Evolutionary conservation across 495 filamentous ascomycete genomes (phyloP).

Genomic region (Penicillium longicatenatum): DNA sequence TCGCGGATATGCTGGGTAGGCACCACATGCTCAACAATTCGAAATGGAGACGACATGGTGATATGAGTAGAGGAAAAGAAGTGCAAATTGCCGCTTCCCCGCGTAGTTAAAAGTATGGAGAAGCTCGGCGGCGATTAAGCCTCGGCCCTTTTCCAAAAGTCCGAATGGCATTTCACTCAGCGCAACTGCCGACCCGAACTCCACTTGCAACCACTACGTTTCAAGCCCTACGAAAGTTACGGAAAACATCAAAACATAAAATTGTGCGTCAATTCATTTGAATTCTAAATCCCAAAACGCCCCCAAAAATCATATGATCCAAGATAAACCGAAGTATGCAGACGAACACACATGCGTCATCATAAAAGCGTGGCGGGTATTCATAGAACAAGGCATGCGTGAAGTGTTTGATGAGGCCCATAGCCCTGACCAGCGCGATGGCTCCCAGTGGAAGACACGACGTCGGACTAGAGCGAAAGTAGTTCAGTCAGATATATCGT

Average conservation of each 20-base stretch:
- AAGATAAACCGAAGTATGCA: neutral
- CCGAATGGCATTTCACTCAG: neutral
- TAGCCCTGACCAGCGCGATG: neutral
- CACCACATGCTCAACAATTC: constrained; percentile 62
- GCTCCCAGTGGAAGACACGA: neutral
- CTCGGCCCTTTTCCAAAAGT: neutral
- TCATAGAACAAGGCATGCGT: constrained; percentile 1
- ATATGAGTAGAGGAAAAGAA: neutral
- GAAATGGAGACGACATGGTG: constrained; percentile 41
- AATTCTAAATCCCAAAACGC: neutral
- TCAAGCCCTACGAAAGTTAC: neutral
- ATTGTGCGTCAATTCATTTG: neutral
- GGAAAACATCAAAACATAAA: neutral
- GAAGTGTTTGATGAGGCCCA: neutral
- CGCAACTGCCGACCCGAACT: neutral
- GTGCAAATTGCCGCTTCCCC: neutral
- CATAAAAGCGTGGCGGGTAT: constrained; percentile 5
- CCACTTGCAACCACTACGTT: neutral
- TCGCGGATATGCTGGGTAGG: constrained; percentile 72
- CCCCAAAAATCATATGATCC: neutral
- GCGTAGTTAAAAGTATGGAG: neutral
- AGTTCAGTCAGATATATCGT: neutral
- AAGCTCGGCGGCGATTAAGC: neutral
- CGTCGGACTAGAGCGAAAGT: neutral
- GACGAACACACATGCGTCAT: neutral